Base-by-base conservation (phyloP, 495 filamentous ascomycete genomes). In the Penicillium pancosmium region DNA sequence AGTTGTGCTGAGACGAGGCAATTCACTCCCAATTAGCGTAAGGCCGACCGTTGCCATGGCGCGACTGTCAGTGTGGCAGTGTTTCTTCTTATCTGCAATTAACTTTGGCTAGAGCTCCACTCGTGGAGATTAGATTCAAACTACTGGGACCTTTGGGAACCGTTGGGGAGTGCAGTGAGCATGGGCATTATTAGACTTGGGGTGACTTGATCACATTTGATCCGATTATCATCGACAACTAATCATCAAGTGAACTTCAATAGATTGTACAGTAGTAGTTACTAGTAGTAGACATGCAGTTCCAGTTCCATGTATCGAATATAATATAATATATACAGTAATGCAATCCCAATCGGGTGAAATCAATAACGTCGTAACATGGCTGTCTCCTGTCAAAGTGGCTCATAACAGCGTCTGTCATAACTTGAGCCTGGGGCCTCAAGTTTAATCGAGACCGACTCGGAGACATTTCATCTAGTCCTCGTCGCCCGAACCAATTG, bases 301-400 rank as follows among this genome's bases (percentile, higher is more conserved):
- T 56, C 48, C 53, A 56, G 59, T 52, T 62, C 54, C 41, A 52
- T 52, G 16, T 47, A 38, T 31, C 27, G 25, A 56, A 36, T 38
- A 50, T 12, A 44, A 18, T 31, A 40, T 56, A 56, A 57, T 64
- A 60, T 64, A n/a, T 57, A 64, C 54, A 64, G 27, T 52, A 21
- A 64, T 60, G 61, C 43, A 54, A 64, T 64, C 54, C 52, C 41
- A 44, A 9, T 47, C 6, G 44, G 52, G 10, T 34, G 33, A 44
- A 60, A 50, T 48, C 15, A 50, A 60, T 52, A 18, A 52, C 49
- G 49, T 62, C 34, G 52, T 53, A 33, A 49, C 15, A 41, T 56
- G 49, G 51, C 41, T 44, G 15, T 44, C 41, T 44, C 41, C 41
- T 44, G 41, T 38, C 36, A 38, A 10, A 44, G n/a, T 16, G 16